A percentile compares a stretch with the other conserved stretches of the same genome.
phyloP scores from a whole-genome alignment of 768 basidiomycete species.

The Amanita pallidorosea region DNA sequence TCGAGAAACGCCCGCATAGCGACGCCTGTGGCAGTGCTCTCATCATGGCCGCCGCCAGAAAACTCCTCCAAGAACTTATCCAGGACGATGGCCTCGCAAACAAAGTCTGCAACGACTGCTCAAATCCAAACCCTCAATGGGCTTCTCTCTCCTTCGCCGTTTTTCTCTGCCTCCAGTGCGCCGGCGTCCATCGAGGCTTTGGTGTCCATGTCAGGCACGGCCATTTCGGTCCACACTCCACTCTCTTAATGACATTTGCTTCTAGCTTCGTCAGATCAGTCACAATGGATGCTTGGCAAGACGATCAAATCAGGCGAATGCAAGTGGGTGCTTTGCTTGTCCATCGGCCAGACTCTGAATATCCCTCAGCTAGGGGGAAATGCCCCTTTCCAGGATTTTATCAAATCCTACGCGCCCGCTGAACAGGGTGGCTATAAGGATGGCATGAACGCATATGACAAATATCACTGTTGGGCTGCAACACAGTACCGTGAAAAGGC shows the following conservation, averaged over 20 bases:
- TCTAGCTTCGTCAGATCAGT: conserved; percentile 82
- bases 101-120: conserved; percentile 73
- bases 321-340: conserved; percentile 39
- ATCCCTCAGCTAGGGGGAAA: conserved; percentile 74
- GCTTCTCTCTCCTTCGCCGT: conserved; percentile 74
- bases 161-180: conserved; percentile 88
- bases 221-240: conserved; percentile 7
- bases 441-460: conserved; percentile 54
- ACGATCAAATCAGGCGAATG: conserved; percentile 84
- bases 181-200: conserved; percentile 77
- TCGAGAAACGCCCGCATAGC: not conserved
- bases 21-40: conserved; percentile 1
- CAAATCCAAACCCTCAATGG: conserved; percentile 93
- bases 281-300: conserved; percentile 96
- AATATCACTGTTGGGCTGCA: conserved; percentile 91
- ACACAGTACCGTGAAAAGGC: conserved; percentile 94
- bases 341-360: conserved; percentile 2
- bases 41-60: conserved; percentile 46
- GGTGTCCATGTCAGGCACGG: conserved; percentile 82
- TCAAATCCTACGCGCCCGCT: conserved; percentile 55
- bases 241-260: conserved; percentile 13
- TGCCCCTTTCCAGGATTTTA: conserved; percentile 67
- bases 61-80: conserved; percentile 64
- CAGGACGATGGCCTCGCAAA: conserved; percentile 65
- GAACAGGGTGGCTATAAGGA: conserved; percentile 64